These are phyloP conservation scores for Chaetomium olivaceum DNA, from an alignment of 2,329 filamentous ascomycete species.

Conservation along the genomic window DNA sequence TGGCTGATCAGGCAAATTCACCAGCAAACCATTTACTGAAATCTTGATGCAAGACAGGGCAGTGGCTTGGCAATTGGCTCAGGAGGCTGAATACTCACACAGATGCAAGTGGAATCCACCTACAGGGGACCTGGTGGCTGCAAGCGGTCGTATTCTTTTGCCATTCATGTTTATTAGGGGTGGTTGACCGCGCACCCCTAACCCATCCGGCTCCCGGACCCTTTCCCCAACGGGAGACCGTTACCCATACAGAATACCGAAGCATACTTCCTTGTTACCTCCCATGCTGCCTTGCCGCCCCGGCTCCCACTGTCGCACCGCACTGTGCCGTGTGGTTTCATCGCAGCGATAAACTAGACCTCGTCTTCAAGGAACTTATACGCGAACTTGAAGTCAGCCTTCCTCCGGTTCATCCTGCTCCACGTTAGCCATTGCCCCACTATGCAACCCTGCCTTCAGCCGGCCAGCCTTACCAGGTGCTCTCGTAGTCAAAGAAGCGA, in stretches of 20 bases:
- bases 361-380: conserved; percentile 98
- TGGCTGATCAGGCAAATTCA: neutral
- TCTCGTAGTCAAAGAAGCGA: conserved; percentile 99
- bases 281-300: neutral
- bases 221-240: neutral
- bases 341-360: conserved; percentile 45
- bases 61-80: neutral
- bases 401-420: conserved; percentile 92
- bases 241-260: conserved; percentile 17
- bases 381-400: conserved; percentile 96
- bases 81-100: neutral
- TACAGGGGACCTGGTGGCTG: neutral
- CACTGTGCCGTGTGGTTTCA: neutral
- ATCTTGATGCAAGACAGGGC: neutral
- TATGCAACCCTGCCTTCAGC: neutral
- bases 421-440: conserved; percentile 20
- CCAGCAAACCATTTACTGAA: neutral
- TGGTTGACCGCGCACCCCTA: conserved; percentile 1
- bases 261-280: conserved; percentile 10
- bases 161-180: conserved; percentile 7
- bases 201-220: neutral
- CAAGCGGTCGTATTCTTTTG: neutral
- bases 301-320: neutral
- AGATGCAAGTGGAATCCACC: neutral
- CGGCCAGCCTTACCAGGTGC: conserved; percentile 77